Evolutionary conservation across 345 rosid genomes (phyloP), one percentile per base, ranked within the genome.

Genomic region (Moricandia arvensis): DNA sequence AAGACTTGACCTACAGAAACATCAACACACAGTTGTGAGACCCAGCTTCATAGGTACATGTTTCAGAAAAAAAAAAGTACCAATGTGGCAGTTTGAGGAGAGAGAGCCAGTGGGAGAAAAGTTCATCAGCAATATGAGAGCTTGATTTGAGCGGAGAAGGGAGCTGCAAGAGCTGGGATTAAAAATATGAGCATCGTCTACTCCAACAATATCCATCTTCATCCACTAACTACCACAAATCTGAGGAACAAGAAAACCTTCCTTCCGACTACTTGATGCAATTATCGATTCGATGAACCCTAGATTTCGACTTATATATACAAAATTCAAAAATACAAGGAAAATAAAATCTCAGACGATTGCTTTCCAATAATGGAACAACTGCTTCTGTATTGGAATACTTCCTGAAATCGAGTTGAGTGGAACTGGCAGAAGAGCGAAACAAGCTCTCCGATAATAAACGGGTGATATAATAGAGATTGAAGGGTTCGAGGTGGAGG

Each of bases 31-130:
- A 43, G 8, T 18, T 63, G 21, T 5, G 7, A 12, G 9, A 35
- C 6, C n/a, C n/a, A n/a, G n/a, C n/a, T n/a, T n/a, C n/a, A n/a
- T n/a, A n/a, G n/a, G n/a, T n/a, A n/a, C n/a, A n/a, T n/a, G n/a
- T 41, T 41, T 4, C 7, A n/a, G 9, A n/a, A 1, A 57, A 21
- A 15, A 13, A 6, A 71, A 31, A 45, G 8, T 88, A 91, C 97
- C 97, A 84, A 80, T 26, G 80, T 83, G 43, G 41, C 66, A 51
- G 94, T 86, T 21, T 86, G 88, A 2, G 93, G 4, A 88, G 89
- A 6, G 98, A 89, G 75, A 91, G 94, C 97, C 98, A 93, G 80
- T 82, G 91, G 41, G 89, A 85, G 85, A 88, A 91, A 75, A 91
- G 78, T 54, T 76, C 79, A 51, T 91, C 89, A 16, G 87, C 88